Evolutionary conservation across 768 basidiomycete species (phyloP).

Genomic region (Suillus fuscotomentosus): DNA sequence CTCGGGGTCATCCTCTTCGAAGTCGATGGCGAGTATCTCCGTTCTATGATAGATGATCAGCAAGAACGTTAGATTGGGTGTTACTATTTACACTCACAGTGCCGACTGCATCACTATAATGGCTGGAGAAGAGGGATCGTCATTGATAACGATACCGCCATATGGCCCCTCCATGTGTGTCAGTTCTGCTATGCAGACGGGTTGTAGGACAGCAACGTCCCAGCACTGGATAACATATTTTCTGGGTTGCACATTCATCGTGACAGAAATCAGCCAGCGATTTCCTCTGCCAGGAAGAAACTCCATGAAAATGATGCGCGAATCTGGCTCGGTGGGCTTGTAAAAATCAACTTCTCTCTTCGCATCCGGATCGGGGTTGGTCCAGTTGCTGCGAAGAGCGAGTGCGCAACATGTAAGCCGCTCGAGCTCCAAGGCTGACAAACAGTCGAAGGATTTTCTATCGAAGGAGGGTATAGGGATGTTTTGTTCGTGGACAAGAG

Average conservation of each 20-base stretch:
- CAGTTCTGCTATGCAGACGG: slow-evolving; percentile 43
- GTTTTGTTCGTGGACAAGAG: slow-evolving; percentile 38
- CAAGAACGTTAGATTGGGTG: neutral
- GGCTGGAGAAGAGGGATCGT: slow-evolving; percentile 30
- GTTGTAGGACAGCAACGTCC: slow-evolving; percentile 40
- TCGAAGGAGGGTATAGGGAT: slow-evolving; percentile 48
- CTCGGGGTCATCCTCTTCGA: slow-evolving; percentile 32
- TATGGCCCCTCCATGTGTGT: slow-evolving; percentile 31
- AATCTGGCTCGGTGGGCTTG: slow-evolving; percentile 18
- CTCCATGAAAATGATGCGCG: slow-evolving; percentile 43
- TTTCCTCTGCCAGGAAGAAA: slow-evolving; percentile 44
- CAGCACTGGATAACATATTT: slow-evolving; percentile 52
- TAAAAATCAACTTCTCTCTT: slow-evolving; percentile 25
- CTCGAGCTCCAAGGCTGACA: slow-evolving; percentile 48
- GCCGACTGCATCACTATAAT: slow-evolving; percentile 43
- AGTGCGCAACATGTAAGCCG: slow-evolving; percentile 37
- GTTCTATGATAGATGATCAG: slow-evolving; percentile 28
- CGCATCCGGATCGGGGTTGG: slow-evolving; percentile 34
- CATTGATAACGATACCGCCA: slow-evolving; percentile 48
- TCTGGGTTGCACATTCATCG: slow-evolving; percentile 21
- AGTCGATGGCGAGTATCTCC: slow-evolving; percentile 42
- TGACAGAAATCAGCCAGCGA: slow-evolving; percentile 49
- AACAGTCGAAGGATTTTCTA: slow-evolving; percentile 28
- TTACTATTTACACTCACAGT: slow-evolving; percentile 28
- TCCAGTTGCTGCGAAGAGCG: slow-evolving; percentile 50